Base-by-base conservation (phyloP, 768 basidiomycete species). In the Kwoniella bestiolae region DNA sequence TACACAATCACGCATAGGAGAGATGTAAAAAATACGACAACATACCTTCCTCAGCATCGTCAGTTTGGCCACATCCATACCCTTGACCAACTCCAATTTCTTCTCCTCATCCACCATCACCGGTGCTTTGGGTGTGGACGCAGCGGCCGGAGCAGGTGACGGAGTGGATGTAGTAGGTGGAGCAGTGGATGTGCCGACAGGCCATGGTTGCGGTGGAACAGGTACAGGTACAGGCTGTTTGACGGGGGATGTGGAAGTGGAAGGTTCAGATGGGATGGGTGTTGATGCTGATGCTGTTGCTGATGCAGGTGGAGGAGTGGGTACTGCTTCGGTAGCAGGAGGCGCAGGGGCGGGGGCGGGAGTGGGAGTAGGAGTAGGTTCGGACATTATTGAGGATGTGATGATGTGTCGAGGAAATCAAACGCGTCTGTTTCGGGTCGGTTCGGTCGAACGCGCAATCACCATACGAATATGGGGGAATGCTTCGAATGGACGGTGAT, bases 11-110 rank as follows among this genome's bases (percentile, higher is more conserved):
- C n/a, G n/a, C n/a, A n/a, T n/a, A 51, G 14, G 12, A 51, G 14
- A 11, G 50, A 51, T 28, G 9, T 25, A 12, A n/a, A 4, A 56
- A 25, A 31, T 35, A 6, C 6, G 45, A n/a, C n/a, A n/a, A 67
- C 74, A 58, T 50, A 71, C 74, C 69, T 75, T 71, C 18, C 64
- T 51, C 18, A 77, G 25, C 25, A 51, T 49, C 21, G 52, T 41
- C 8, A 68, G 28, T 44, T 51, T 53, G 5, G 50, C 26, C 21
- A 46, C 7, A 23, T 64, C 63, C 57, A 68, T 64, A 2, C 55
- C 58, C 28, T 58, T 60, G 28, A 68, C 56, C 62, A 65, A 38
- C 18, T 68, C 67, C 62, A 59, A 34, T 53, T 68, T 68, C 44
- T 64, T 56, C 51, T 64, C 67, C 3, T 68, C 67, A 12, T 57